These are phyloP conservation scores for Talinum fruticosum DNA, from an alignment of 148 eudicot species.

Conservation along the genomic window DNA sequence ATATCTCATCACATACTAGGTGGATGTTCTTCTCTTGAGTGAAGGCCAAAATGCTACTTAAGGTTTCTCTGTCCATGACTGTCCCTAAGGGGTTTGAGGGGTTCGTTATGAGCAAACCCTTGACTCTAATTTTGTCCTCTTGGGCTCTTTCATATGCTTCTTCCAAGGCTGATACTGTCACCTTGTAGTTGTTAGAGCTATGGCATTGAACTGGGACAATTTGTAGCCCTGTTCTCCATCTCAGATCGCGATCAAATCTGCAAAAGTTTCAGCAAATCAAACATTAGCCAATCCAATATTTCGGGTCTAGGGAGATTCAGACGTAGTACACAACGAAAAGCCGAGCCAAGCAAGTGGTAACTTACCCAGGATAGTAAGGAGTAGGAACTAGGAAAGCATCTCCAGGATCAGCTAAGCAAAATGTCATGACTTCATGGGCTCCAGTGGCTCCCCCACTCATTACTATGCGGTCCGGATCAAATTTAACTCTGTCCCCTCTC, in stretches of 20 bases:
- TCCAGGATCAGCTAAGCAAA: constrained; percentile 49
- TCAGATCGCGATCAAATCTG: constrained; percentile 54
- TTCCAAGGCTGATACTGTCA: constrained; percentile 39
- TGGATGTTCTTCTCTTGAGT: constrained; percentile 41
- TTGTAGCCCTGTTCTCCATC: constrained; percentile 53
- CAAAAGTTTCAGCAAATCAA: background rate
- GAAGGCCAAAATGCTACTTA: constrained; percentile 27
- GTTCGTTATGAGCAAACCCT: constrained; percentile 47
- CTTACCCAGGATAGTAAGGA: constrained; percentile 53
- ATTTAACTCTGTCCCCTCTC: constrained; percentile 42
- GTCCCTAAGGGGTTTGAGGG: constrained; percentile 58
- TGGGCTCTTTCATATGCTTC: constrained; percentile 36
- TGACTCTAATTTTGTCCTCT: constrained; percentile 34
- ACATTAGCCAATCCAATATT: background rate
- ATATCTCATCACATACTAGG: constrained; percentile 41
- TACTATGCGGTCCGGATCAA: constrained; percentile 40
- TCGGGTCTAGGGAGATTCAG: no score
- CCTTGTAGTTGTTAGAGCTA: constrained; percentile 41
- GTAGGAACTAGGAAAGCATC: constrained; percentile 51
- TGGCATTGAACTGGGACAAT: constrained; percentile 36
- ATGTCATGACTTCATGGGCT: constrained; percentile 48
- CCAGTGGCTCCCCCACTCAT: constrained; percentile 62
- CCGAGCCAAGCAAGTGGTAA: background rate
- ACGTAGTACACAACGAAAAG: no score
- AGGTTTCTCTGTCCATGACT: constrained; percentile 32